Conservation (phyloP, 192 early-diverging fungal species). For the Haplosporangium gracile region DNA sequence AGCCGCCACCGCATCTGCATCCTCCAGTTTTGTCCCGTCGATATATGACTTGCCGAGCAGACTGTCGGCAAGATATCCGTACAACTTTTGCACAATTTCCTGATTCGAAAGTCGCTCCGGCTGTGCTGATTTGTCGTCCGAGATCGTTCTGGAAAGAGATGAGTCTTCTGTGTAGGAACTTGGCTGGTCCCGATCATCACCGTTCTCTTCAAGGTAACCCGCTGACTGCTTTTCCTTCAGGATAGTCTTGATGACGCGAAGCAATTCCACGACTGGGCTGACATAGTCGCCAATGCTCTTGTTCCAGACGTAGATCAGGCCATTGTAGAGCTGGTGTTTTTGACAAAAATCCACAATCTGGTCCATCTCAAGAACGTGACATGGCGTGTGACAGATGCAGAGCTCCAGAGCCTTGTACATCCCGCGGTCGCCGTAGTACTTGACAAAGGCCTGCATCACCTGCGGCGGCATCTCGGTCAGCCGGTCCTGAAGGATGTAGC, state of each 20-base stretch:
- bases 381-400: slow-evolving; percentile 70
- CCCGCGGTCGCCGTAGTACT: slow-evolving; percentile 59
- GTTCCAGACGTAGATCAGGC: slow-evolving; percentile 74
- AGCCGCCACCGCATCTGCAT: slow-evolving; percentile 60
- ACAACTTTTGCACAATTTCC: slow-evolving; percentile 63
- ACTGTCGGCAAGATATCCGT: slow-evolving; percentile 65
- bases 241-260: slow-evolving; percentile 65
- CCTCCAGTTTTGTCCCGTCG: slow-evolving; percentile 56
- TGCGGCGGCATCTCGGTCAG: slow-evolving; percentile 67
- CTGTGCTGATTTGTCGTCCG: slow-evolving; percentile 17
- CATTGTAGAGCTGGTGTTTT: slow-evolving; percentile 66
- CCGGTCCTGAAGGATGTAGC: slow-evolving; percentile 67
- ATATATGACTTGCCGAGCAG: slow-evolving; percentile 65
- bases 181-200: neutral
- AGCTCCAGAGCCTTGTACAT: slow-evolving; percentile 62
- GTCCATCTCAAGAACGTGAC: slow-evolving; percentile 69
- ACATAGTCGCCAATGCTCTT: slow-evolving; percentile 71
- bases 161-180: neutral
- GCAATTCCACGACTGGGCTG: slow-evolving; percentile 68
- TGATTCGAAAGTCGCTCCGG: slow-evolving; percentile 31
- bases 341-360: slow-evolving; percentile 70
- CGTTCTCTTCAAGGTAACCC: neutral
- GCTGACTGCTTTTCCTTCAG: slow-evolving; percentile 35
- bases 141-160: neutral
- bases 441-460: slow-evolving; percentile 71